Base-by-base conservation (phyloP, 257 asterid species). In the Forsythia suspensa region DNA sequence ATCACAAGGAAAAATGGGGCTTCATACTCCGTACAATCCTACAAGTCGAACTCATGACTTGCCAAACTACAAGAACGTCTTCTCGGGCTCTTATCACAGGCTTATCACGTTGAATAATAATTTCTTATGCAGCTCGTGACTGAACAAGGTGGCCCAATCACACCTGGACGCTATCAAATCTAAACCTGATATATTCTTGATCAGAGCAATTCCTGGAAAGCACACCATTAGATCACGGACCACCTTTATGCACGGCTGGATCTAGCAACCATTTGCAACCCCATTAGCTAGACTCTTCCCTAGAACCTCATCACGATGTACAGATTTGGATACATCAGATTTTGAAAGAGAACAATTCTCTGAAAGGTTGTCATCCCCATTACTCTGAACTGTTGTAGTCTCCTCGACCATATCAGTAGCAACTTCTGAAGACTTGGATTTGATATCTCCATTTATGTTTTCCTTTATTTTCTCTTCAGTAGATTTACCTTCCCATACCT, bases 401-500 rank as follows among this genome's bases (percentile, higher is more conserved):
- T 80, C 80, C 46, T 79, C 79, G 75, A 63, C 74, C 66, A 74
- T 71, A 11, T 80, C 82, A 24, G 79, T 41, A 44, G 79, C 76
- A 8, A 65, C 63, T 76, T 84, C 91, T 1, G 59, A 38, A 39
- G 85, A 39, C 75, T 78, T 82, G 12, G 85, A 39, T 76, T 81
- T 84, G 0, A 65, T 42, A 43, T 83, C 88, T 12, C 59, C 83
- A 7, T 78, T 86, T 21, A 76, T 36, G 34, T 39, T 82, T 76
- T 84, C 89, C 70, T 65, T 76, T 73, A 29, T 83, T 48, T 83
- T 85, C 81, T 84, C 89, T n/a, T 88, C 89, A 3, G 78, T 24
- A 9, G 82, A 55, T 70, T 84, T 86, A 18, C 88, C 88, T 82
- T 86, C 92, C 92, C 92, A 88, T 13, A 82, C 83, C 76, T 82